Conservation (phyloP, 2,329 filamentous ascomycete species). For the Trichoderma arundinaceum region DNA sequence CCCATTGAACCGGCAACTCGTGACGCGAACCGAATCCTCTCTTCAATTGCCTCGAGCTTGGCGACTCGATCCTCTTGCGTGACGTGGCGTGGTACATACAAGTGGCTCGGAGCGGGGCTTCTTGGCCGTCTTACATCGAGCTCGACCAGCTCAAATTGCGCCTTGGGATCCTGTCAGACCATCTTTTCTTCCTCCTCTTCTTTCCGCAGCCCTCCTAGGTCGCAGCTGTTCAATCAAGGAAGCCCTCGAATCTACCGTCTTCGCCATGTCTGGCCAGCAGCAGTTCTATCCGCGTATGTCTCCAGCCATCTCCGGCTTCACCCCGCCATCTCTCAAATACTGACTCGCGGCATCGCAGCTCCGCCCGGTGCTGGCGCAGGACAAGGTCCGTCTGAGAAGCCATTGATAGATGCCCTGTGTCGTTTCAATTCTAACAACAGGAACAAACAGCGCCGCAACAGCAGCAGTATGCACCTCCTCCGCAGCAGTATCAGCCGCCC, state of each 20-base stretch:
- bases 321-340: slow-evolving; percentile 17
- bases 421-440: slow-evolving; percentile 2
- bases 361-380: slow-evolving; percentile 49
- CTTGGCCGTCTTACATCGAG: slow-evolving; percentile 20
- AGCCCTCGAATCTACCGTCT: neutral
- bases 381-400: slow-evolving; percentile 29
- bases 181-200: neutral
- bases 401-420: neutral
- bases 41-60: neutral
- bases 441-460: slow-evolving; percentile 5
- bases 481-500: slow-evolving; percentile 35
- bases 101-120: slow-evolving; percentile 17
- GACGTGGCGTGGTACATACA: neutral
- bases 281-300: slow-evolving; percentile 57
- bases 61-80: neutral
- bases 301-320: neutral
- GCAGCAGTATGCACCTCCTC: slow-evolving; percentile 38
- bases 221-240: neutral
- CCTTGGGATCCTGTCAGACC: neutral
- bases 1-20: neutral
- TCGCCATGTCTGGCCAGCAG: slow-evolving; percentile 48
- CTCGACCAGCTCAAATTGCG: slow-evolving; percentile 10
- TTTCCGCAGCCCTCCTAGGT: neutral
- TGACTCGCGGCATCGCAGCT: slow-evolving; percentile 42
- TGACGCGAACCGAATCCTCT: neutral